Conservation (phyloP, 257 asterid genomes). For the Marsdenia floribunda region DNA sequence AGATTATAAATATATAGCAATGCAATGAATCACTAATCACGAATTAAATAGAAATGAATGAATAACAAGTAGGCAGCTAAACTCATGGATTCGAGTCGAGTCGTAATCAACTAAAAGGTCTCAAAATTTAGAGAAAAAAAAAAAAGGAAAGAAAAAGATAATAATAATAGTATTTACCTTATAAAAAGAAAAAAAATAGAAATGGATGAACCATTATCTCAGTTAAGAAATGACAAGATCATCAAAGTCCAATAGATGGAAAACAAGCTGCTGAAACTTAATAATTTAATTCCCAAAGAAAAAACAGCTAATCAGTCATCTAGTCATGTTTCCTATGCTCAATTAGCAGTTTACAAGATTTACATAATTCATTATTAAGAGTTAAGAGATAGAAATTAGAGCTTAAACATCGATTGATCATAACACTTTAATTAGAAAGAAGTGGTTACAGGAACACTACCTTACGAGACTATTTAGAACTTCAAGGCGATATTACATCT, state of each 20-base stretch:
- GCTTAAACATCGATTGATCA: slow-evolving; percentile 2
- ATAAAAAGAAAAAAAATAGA: neutral
- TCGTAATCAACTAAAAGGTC: too few relatives aligned
- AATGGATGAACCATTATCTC: neutral
- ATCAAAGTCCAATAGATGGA: neutral
- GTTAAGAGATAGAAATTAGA: neutral
- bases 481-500: neutral
- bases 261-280: neutral
- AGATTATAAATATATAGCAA: neutral
- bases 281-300: neutral
- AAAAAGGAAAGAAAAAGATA: too few relatives aligned
- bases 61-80: too few relatives aligned
- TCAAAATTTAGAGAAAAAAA: too few relatives aligned
- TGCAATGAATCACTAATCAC: neutral
- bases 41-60: neutral
- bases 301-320: neutral
- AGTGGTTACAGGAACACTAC: neutral
- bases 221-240: neutral
- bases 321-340: neutral
- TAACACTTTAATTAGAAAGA: neutral
- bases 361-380: neutral
- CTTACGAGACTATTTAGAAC: neutral
- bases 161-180: too few relatives aligned
- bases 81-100: too few relatives aligned
- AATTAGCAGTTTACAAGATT: neutral